Conservation (phyloP, 2,329 filamentous ascomycete genomes). For the Ascosphaera apis region DNA sequence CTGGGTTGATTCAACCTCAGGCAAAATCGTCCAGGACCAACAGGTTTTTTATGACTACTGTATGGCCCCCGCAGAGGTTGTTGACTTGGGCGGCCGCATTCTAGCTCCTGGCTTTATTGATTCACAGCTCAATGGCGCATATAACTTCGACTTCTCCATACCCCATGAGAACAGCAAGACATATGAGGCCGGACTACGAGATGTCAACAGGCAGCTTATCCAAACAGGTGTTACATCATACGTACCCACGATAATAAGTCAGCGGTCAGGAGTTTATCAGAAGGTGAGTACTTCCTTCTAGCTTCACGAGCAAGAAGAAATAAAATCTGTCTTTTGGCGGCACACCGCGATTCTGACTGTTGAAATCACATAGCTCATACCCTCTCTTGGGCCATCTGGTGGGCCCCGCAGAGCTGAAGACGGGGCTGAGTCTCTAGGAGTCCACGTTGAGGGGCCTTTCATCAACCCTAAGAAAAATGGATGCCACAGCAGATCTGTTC, state of each 20-base stretch:
- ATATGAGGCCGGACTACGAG: constrained; percentile 49
- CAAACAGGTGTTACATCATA: constrained; percentile 73
- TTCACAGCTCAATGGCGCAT: constrained; percentile 75
- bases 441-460: constrained; percentile 82
- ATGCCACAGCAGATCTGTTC: constrained; percentile 53
- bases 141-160: constrained; percentile 78
- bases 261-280: constrained; percentile 71
- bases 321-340: neutral
- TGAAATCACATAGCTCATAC: neutral
- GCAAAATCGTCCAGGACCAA: constrained; percentile 55
- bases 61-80: constrained; percentile 40
- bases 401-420: constrained; percentile 32
- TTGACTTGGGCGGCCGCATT: constrained; percentile 66
- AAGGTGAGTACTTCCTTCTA: constrained; percentile 28
- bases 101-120: constrained; percentile 74
- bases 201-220: constrained; percentile 48
- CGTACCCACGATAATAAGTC: constrained; percentile 50
- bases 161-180: constrained; percentile 30
- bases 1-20: constrained; percentile 66
- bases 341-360: neutral
- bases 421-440: constrained; percentile 69
- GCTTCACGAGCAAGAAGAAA: neutral
- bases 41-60: constrained; percentile 29
- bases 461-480: constrained; percentile 65
- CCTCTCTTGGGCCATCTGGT: constrained; percentile 53